These are phyloP conservation scores for Calonectria hawksworthii DNA, from an alignment of 2,329 filamentous ascomycete genomes.

Conservation along the genomic window DNA sequence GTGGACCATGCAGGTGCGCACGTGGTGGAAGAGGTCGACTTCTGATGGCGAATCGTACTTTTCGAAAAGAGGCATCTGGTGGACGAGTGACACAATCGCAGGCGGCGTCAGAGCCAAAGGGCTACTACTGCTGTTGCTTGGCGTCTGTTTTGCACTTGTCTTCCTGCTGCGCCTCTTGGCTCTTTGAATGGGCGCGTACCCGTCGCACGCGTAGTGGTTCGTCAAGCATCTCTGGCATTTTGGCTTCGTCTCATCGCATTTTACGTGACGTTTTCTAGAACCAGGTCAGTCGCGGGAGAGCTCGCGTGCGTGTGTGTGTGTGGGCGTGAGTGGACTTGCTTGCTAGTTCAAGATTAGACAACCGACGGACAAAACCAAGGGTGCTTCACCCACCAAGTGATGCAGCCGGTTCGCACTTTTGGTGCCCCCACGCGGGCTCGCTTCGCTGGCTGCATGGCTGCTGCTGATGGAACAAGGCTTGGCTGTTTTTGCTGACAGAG, in stretches of 20 bases:
- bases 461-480: no score
- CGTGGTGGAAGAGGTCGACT: neutral
- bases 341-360: neutral
- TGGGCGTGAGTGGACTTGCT: neutral
- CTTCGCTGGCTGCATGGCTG: neutral
- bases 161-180: neutral
- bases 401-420: neutral
- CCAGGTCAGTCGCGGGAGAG: no score
- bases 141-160: neutral
- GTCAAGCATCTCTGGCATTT: neutral
- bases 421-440: neutral
- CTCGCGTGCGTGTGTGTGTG: no score
- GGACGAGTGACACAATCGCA: neutral
- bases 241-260: neutral
- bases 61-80: neutral
- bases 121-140: no score
- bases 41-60: neutral
- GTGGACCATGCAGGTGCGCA: neutral
- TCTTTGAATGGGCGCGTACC: neutral
- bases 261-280: neutral
- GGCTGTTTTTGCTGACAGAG: no score
- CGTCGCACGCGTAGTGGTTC: neutral
- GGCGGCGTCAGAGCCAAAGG: no score
- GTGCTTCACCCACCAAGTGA: neutral
- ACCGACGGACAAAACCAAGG: no score